phyloP scores from a whole-genome alignment of 139 green algal species.

The Mychonastes homosphaera region DNA sequence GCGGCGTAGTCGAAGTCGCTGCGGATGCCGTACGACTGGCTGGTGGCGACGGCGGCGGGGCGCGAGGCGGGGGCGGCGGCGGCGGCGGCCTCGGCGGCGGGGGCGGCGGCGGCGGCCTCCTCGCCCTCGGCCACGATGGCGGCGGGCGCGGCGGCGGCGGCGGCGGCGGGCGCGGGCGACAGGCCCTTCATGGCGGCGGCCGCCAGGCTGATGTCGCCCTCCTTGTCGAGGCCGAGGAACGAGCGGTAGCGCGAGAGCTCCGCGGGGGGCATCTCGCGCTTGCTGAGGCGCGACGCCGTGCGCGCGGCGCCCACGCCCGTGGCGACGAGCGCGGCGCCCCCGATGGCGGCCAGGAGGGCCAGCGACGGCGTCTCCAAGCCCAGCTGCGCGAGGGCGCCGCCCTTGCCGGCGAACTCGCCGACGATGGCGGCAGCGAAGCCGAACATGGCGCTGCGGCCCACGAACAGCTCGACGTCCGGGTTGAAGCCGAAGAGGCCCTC shows the following conservation, averaged over 20 bases:
- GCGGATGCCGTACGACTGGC: not conserved
- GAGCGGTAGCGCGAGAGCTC: constrained; percentile 34
- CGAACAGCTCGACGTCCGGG: constrained; percentile 56
- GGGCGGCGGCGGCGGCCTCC: constrained; percentile 18
- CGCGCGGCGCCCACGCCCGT: constrained; percentile 25
- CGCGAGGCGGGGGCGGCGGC: constrained; percentile 17
- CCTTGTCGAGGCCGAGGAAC: constrained; percentile 49
- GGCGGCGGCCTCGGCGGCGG: constrained; percentile 9
- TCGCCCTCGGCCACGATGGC: constrained; percentile 12
- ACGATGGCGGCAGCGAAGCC: constrained; percentile 45
- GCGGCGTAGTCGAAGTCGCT: constrained; percentile 25
- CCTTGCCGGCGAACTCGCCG: constrained; percentile 38
- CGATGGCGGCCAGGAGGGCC: constrained; percentile 19
- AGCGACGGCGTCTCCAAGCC: constrained; percentile 35
- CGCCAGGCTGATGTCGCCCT: constrained; percentile 27
- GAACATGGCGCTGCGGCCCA: constrained; percentile 50
- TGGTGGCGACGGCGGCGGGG: not conserved
- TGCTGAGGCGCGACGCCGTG: constrained; percentile 30
- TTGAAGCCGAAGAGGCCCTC: constrained; percentile 65
- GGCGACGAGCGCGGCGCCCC: constrained; percentile 21
- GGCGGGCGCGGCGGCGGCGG: constrained; percentile 16
- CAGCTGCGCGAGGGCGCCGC: constrained; percentile 34
- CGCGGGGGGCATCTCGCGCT: constrained; percentile 30
- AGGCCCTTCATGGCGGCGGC: constrained; percentile 33
- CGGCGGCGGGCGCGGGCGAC: not conserved